phyloP scores from a whole-genome alignment of 2,329 filamentous ascomycete species.

The Verticillium longisporum region DNA sequence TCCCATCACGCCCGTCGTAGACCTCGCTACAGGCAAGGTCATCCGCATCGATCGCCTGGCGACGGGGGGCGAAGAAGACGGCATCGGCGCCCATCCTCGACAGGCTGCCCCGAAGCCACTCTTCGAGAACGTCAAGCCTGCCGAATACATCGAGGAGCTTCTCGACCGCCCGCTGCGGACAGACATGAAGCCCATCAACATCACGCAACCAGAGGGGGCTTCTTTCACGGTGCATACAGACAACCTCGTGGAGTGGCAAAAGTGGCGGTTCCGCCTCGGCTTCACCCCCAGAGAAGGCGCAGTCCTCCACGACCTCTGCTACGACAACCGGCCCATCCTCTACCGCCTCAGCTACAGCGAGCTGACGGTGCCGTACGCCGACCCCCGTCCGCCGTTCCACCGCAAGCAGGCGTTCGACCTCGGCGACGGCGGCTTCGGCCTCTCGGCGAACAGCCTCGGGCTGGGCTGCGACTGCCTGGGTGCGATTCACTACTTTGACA shows the following conservation, averaged over 20 bases:
- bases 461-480: conserved; percentile 67
- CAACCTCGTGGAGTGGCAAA: conserved; percentile 52
- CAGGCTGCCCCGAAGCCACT: conserved; percentile 33
- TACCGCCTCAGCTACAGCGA: conserved; percentile 63
- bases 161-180: conserved; percentile 37
- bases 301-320: conserved; percentile 63
- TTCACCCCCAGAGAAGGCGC: conserved; percentile 67
- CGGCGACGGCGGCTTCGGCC: conserved; percentile 61
- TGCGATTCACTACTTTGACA: conserved; percentile 58
- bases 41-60: conserved; percentile 52
- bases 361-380: conserved; percentile 64
- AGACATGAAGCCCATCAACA: conserved; percentile 62
- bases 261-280: conserved; percentile 62
- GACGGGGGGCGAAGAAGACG: conserved; percentile 37
- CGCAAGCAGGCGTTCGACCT: conserved; percentile 69
- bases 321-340: conserved; percentile 57
- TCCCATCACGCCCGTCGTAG: conserved; percentile 53
- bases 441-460: conserved; percentile 60
- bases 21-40: conserved; percentile 45
- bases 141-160: conserved; percentile 45
- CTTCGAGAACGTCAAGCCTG: conserved; percentile 31
- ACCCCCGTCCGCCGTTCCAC: conserved; percentile 58
- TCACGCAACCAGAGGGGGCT: conserved; percentile 62
- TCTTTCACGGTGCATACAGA: conserved; percentile 52
- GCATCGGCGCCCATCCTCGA: conserved; percentile 26